Evolutionary conservation across 179 eudicot genomes (phyloP).

Genomic region (Actinidia chinensis): DNA sequence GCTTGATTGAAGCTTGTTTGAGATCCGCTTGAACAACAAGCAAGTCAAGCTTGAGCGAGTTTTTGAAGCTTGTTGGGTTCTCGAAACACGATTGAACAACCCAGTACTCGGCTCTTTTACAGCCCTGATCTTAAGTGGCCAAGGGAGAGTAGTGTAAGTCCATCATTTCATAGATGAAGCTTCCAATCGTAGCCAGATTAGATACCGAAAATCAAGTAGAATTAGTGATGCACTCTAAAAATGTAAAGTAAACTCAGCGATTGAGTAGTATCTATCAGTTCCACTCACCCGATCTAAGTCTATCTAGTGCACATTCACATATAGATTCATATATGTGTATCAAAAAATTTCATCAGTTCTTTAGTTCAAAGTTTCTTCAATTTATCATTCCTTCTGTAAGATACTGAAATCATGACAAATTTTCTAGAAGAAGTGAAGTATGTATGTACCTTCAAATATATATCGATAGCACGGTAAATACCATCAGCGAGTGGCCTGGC

Average conservation of each 20-base stretch:
- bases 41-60: too few relatives aligned
- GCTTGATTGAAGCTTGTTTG: too few relatives aligned
- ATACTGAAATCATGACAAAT: neutral
- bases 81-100: too few relatives aligned
- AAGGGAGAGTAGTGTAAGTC: too few relatives aligned
- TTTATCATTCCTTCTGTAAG: neutral
- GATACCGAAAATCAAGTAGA: too few relatives aligned
- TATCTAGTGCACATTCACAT: neutral
- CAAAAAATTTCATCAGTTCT: neutral
- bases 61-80: too few relatives aligned
- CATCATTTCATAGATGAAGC: too few relatives aligned
- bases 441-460: slow-evolving; percentile 60
- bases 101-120: too few relatives aligned
- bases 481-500: slow-evolving; percentile 75
- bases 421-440: neutral
- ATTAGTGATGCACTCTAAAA: neutral
- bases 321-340: neutral
- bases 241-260: neutral
- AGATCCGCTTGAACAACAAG: too few relatives aligned
- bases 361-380: neutral
- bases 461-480: slow-evolving; percentile 74
- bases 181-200: too few relatives aligned
- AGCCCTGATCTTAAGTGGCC: too few relatives aligned
- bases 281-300: neutral
- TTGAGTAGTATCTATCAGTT: neutral